A percentile compares a stretch with the other conserved stretches of the same genome.
These are phyloP conservation scores for Adansonia grandidieri DNA, from an alignment of 441 rosid species.

Conservation along the genomic window DNA sequence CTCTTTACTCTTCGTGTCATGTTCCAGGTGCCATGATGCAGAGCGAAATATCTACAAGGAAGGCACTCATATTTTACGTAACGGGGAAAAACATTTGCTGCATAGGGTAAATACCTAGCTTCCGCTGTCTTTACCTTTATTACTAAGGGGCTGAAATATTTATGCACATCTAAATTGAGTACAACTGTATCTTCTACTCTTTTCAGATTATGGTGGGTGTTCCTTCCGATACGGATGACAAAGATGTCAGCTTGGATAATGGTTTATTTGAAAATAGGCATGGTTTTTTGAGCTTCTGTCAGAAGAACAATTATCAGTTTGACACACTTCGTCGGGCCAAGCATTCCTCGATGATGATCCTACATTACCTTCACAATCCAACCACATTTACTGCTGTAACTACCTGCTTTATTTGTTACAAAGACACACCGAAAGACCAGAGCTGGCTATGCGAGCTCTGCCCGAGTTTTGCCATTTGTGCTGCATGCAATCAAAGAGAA, in stretches of 20 bases:
- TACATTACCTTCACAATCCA: slow-evolving; percentile 56
- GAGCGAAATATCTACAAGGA: slow-evolving; percentile 38
- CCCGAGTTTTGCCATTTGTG: slow-evolving; percentile 42
- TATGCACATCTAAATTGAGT: neutral
- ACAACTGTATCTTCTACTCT: slow-evolving; percentile 2
- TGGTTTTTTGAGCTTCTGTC: slow-evolving; percentile 59
- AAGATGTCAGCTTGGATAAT: slow-evolving; percentile 47
- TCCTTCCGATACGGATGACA: slow-evolving; percentile 54
- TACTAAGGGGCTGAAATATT: neutral
- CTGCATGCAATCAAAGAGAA: slow-evolving; percentile 42
- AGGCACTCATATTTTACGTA: slow-evolving; percentile 36
- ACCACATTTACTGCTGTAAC: slow-evolving; percentile 16
- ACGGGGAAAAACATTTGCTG: slow-evolving; percentile 57
- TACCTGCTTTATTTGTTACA: slow-evolving; percentile 49
- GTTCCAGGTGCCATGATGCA: slow-evolving; percentile 59
- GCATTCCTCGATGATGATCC: slow-evolving; percentile 81
- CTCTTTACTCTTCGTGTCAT: slow-evolving; percentile 13
- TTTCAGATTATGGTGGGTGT: slow-evolving; percentile 51
- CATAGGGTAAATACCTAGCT: slow-evolving; percentile 49
- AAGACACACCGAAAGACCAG: slow-evolving; percentile 36
- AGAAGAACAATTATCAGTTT: slow-evolving; percentile 57
- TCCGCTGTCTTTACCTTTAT: neutral
- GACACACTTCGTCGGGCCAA: slow-evolving; percentile 78
- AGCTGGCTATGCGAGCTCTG: slow-evolving; percentile 49
- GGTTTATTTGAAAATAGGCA: slow-evolving; percentile 61